Evolutionary conservation across 176 grass and related monocot species (phyloP), one percentile per base, ranked within the genome.

Genomic region (Stipa capillata): DNA sequence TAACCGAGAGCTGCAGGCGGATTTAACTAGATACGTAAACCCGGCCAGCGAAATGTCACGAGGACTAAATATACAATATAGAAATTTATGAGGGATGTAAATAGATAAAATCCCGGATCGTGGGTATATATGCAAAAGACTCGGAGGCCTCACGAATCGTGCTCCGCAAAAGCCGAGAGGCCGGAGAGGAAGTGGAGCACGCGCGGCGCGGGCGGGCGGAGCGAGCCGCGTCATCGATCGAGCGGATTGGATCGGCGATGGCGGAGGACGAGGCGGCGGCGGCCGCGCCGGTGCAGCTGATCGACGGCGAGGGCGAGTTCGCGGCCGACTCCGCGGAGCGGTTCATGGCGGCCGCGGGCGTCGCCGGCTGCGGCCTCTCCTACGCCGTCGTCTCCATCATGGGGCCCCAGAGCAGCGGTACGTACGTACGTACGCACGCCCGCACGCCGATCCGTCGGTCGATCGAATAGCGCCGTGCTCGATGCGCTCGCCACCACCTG

Each of bases 351-450:
- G 23, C 73, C 35, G 82, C 83, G 18, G 73, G 56, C 32, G 78
- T 91, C 85, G 73, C 89, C 42, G 73, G 45, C 0, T 85, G 82
- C 48, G 89, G 89, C 4, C 82, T 91, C 85, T 91, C 89, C 73
- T 91, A 91, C 78, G 89, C 89, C 73, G 89, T 91, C 67, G 82
- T 88, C 78, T 64, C 89, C 73, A 91, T 91, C 78, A 85, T 91
- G 78, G 89, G 89, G 0, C 89, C 89, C 3, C 85, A 88, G 85
- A 91, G 89, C 80, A 91, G 89, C 73, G 89, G 89, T 91, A 85
- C 45, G 74, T 17, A 10, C n/a, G n/a, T n/a, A n/a, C n/a, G n/a
- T n/a, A n/a, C n/a, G n/a, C n/a, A n/a, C n/a, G n/a, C n/a, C n/a
- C n/a, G n/a, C n/a, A n/a, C n/a, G n/a, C n/a, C n/a, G n/a, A n/a